Base-by-base conservation (phyloP, 441 rosid species). In the Syzygium malaccense region DNA sequence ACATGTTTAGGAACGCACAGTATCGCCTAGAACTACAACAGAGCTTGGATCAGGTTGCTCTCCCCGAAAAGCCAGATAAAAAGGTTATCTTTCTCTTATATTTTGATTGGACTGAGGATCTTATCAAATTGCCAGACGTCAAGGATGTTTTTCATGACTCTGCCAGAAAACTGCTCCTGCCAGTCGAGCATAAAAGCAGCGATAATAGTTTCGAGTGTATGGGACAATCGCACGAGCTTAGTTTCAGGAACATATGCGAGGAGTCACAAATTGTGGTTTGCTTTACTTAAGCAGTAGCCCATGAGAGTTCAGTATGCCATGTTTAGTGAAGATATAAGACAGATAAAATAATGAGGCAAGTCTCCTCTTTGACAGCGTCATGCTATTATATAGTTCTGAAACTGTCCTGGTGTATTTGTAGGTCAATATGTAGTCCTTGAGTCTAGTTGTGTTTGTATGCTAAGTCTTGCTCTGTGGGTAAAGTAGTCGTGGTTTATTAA, bases 1-100 rank as follows among this genome's bases (percentile, higher is more conserved):
- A 98, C 92, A 97, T 98, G 99, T 98, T 98, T 89, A 94, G 94
- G 94, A 98, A 97, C 88, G 99, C 96, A 64, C 99, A 98, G 30
- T 95, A 93, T 89, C 96, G 99, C 87, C 84, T 98, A 90, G 99
- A 98, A 85, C 92, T 98, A 95, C 99, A 98, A 86, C 97, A 96
- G 86, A 95, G 99, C 91, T 92, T 98, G 93, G 98, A 97, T 91
- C 98, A 94, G 91, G 98, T 92, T 92, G 97, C 97, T 89, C 97
- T 97, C 75, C 97, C 98, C 54, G 98, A 97, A 41, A 94, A 87
- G 56, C 95, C 94, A 86, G 94, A 97, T 83, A 88, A 91, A 87
- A 93, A 93, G 96, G 99, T 95, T 68, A 78, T 14, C 51, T 55
- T 86, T 87, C 55, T 75, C 14, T 49, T 79, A n/a, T 28, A 5